Conservation (phyloP, 352 stramenopile genomes). For the Thalassiosira ordinaria region DNA sequence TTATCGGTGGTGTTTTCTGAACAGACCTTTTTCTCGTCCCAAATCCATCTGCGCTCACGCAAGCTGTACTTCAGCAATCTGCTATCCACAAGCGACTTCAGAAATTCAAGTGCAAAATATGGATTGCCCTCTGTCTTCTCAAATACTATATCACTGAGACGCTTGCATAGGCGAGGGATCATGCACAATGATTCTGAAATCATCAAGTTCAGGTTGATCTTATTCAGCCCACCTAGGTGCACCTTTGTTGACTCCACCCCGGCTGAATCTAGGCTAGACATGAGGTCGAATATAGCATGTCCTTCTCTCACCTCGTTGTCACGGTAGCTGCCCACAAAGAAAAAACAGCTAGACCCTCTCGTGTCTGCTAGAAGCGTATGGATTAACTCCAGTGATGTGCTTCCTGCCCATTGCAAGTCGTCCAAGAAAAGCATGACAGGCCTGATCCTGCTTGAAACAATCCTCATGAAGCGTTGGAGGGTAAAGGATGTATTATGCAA, state of each 20-base stretch:
- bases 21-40: slow-evolving; percentile 25
- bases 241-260: slow-evolving; percentile 11
- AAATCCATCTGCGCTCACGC: slow-evolving; percentile 22
- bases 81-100: slow-evolving; percentile 27
- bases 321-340: slow-evolving; percentile 62
- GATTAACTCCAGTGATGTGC: slow-evolving; percentile 28
- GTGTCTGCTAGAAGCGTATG: slow-evolving; percentile 45
- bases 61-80: slow-evolving; percentile 30
- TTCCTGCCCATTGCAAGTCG: slow-evolving; percentile 55
- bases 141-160: slow-evolving; percentile 36
- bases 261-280: slow-evolving; percentile 13
- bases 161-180: slow-evolving; percentile 28
- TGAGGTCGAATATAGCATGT: slow-evolving; percentile 53
- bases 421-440: slow-evolving; percentile 62
- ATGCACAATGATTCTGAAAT: slow-evolving; percentile 48
- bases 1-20: slow-evolving; percentile 42
- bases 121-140: slow-evolving; percentile 57
- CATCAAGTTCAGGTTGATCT: slow-evolving; percentile 27
- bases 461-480: slow-evolving; percentile 56
- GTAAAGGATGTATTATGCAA: slow-evolving; percentile 27
- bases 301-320: slow-evolving; percentile 49
- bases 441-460: slow-evolving; percentile 39
- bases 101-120: slow-evolving; percentile 52
- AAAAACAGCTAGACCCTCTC: slow-evolving; percentile 39
- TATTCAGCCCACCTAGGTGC: slow-evolving; percentile 20